Percentiles rank a stretch among this genome's conserved stretches.
Evolutionary conservation across 768 basidiomycete species (phyloP).

Genomic region (Coprinopsis sp.): DNA sequence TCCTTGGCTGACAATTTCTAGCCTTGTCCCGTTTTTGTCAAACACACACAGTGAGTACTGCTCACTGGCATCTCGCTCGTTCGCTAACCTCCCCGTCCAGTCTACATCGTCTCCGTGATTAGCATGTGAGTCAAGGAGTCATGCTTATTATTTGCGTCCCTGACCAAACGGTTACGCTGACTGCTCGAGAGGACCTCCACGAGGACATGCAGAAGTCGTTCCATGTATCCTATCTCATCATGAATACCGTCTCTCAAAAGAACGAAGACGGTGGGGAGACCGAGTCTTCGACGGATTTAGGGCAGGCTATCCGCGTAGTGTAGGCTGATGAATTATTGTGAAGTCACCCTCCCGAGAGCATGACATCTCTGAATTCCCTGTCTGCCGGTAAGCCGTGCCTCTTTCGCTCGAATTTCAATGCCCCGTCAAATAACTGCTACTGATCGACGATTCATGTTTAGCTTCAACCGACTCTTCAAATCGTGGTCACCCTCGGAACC

Average conservation of each 20-base stretch:
- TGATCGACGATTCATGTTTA: slow-evolving; percentile 15
- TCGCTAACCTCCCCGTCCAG: background rate
- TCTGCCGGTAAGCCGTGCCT: slow-evolving; percentile 55
- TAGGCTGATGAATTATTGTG: too few relatives aligned
- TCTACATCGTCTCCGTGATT: slow-evolving; percentile 1
- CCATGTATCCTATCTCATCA: background rate
- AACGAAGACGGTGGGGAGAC: background rate
- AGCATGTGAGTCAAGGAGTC: slow-evolving; percentile 8
- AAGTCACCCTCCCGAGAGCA: too few relatives aligned
- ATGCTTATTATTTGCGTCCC: too few relatives aligned
- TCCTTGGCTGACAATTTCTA: background rate
- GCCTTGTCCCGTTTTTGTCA: background rate
- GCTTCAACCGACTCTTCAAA: slow-evolving; percentile 99
- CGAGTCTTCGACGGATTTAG: background rate
- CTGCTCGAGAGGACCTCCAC: background rate
- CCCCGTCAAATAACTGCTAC: background rate
- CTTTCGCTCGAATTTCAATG: background rate
- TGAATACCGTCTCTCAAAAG: background rate
- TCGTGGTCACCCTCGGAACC: slow-evolving; percentile 87
- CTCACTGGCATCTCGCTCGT: background rate
- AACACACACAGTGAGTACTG: background rate
- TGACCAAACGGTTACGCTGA: background rate
- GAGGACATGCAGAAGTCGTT: too few relatives aligned
- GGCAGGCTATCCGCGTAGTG: too few relatives aligned
- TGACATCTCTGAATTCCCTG: too few relatives aligned